A percentile compares a stretch with the other conserved stretches of the same genome.
These are phyloP conservation scores for Tricholoma terreum DNA, from an alignment of 768 basidiomycete genomes.

Conservation along the genomic window DNA sequence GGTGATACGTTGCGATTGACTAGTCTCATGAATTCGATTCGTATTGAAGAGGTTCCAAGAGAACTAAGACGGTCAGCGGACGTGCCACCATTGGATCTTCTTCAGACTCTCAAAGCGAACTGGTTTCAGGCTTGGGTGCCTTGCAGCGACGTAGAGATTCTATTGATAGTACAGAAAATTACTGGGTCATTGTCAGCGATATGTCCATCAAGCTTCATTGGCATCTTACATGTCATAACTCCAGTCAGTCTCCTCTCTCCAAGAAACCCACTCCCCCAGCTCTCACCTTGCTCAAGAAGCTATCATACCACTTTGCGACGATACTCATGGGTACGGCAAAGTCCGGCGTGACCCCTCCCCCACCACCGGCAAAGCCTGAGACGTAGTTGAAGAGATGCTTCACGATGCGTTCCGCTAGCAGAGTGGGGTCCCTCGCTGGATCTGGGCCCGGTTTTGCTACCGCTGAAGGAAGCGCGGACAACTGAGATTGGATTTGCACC, in stretches of 20 bases:
- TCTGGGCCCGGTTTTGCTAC: slow-evolving; percentile 19
- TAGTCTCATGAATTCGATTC: too few species aligned
- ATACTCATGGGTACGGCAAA: slow-evolving; percentile 58
- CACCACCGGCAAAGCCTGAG: slow-evolving; percentile 55
- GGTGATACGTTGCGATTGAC: too few species aligned
- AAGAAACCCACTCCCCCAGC: slow-evolving; percentile 61
- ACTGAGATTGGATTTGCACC: slow-evolving; percentile 53
- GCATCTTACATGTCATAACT: too few species aligned
- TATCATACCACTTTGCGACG: slow-evolving; percentile 72
- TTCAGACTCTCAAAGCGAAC: too few species aligned
- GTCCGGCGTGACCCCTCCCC: slow-evolving; percentile 42
- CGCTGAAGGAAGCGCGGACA: slow-evolving; percentile 43
- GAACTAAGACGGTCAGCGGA: too few species aligned
- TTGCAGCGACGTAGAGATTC: too few species aligned
- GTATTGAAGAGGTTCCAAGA: too few species aligned
- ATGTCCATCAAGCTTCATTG: too few species aligned
- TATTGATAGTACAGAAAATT: too few species aligned
- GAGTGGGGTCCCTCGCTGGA: slow-evolving; percentile 42
- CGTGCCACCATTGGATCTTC: too few species aligned
- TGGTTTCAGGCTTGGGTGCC: too few species aligned
- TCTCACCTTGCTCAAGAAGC: slow-evolving; percentile 54
- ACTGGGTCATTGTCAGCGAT: too few species aligned
- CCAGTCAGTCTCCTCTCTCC: slow-evolving; percentile 41
- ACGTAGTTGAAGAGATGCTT: slow-evolving; percentile 77
- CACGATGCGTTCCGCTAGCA: slow-evolving; percentile 66